phyloP scores from a whole-genome alignment of 768 basidiomycete genomes.

The Mycena venus region DNA sequence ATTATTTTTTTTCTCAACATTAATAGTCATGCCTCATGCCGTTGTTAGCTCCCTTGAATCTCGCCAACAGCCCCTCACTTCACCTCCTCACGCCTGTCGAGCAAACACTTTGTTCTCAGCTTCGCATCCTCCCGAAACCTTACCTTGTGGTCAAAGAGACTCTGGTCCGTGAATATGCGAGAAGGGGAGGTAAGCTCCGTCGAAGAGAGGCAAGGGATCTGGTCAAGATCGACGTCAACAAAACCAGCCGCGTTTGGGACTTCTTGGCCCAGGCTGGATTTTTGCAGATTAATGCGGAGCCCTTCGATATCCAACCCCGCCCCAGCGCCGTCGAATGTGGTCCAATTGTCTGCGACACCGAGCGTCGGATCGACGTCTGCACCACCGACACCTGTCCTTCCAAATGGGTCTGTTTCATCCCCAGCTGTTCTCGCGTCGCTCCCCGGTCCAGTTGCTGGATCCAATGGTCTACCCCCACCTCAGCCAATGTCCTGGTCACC shows the following conservation, averaged over 20 bases:
- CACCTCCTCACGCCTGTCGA: constrained; percentile 92
- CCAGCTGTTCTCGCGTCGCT: neutral
- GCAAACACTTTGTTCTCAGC: constrained; percentile 87
- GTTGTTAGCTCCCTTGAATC: constrained; percentile 75
- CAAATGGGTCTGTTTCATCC: constrained; percentile 1
- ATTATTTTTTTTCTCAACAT: constrained; percentile 16
- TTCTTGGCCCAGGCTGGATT: constrained; percentile 90
- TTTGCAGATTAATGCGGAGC: constrained; percentile 76
- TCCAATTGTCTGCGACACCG: neutral
- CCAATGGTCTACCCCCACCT: neutral
- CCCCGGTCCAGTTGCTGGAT: neutral
- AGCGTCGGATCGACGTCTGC: neutral
- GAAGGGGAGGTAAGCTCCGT: constrained; percentile 89
- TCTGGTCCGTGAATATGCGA: constrained; percentile 92
- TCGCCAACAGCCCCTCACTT: constrained; percentile 90
- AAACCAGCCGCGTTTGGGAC: constrained; percentile 94
- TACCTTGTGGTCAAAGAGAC: constrained; percentile 97
- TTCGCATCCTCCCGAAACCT: constrained; percentile 94
- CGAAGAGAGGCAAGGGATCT: constrained; percentile 91
- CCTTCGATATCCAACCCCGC: constrained; percentile 34
- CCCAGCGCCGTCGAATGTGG: neutral
- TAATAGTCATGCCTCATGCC: neutral
- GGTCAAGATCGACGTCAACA: constrained; percentile 94
- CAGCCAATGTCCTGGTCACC: constrained; percentile 5
- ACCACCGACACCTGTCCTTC: neutral